Percentiles rank a stretch among this genome's conserved stretches.
Conservation (phyloP, 2,329 filamentous ascomycete species). For the Whalleya microplaca region DNA sequence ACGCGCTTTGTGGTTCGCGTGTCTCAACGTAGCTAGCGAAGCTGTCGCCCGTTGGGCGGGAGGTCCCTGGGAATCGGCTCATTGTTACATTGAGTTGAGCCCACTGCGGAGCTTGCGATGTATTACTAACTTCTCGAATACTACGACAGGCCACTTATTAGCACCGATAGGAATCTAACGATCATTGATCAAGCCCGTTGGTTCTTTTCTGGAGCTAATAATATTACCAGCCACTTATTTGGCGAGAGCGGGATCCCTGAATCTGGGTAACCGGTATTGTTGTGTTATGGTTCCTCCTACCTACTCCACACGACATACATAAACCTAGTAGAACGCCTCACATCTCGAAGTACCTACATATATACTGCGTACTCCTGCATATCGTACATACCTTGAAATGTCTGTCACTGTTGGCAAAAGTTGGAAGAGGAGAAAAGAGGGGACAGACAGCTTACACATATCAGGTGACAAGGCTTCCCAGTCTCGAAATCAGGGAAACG, state of each 20-base stretch:
- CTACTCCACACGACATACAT: background rate
- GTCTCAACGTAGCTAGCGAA: background rate
- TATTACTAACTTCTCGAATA: background rate
- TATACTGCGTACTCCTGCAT: background rate
- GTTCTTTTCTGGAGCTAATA: too few species aligned
- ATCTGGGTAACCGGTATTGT: background rate
- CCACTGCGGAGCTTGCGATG: background rate
- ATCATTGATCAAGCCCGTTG: too few species aligned
- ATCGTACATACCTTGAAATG: background rate
- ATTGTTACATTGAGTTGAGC: background rate
- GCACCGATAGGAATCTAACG: background rate
- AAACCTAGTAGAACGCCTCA: background rate
- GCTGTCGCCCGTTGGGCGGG: too few species aligned
- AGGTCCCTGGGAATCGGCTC: background rate
- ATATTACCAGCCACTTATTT: too few species aligned
- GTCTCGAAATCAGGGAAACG: background rate
- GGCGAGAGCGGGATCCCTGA: background rate
- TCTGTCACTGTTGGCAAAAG: background rate
- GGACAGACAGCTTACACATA: background rate
- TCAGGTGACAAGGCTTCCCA: background rate
- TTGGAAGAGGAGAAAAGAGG: background rate
- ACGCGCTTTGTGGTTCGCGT: background rate
- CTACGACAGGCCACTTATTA: background rate
- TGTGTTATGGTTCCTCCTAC: background rate
- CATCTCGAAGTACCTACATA: background rate